Percentiles rank a stretch among this genome's conserved stretches.
These are phyloP conservation scores for Microsporum audouinii DNA, from an alignment of 2,329 filamentous ascomycete genomes.

Conservation along the genomic window DNA sequence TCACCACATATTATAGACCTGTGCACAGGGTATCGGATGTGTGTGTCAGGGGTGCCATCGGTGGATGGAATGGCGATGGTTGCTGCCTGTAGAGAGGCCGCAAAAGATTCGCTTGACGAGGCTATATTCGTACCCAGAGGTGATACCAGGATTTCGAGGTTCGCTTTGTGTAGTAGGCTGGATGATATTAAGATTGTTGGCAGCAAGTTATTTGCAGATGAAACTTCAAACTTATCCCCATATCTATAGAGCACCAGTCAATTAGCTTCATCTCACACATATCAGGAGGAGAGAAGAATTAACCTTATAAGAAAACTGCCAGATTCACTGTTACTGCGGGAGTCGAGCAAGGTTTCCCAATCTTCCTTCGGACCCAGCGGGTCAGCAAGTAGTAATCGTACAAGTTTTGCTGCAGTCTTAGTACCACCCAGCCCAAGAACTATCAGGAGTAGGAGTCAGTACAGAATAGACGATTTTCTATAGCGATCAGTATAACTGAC, in stretches of 20 bases:
- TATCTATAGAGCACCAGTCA: constrained; percentile 34
- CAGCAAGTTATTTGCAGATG: constrained; percentile 40
- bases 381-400: constrained; percentile 59
- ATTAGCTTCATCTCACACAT: neutral
- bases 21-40: constrained; percentile 72
- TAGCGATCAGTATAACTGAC: neutral
- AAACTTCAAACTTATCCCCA: constrained; percentile 40
- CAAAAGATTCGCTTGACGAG: constrained; percentile 37
- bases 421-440: constrained; percentile 43
- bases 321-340: constrained; percentile 35
- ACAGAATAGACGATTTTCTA: too few species aligned
- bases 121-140: constrained; percentile 40
- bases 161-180: constrained; percentile 43
- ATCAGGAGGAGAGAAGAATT: constrained; percentile 9
- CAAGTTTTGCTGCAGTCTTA: constrained; percentile 45
- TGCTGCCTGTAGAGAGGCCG: constrained; percentile 63
- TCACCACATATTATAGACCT: constrained; percentile 63
- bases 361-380: constrained; percentile 50
- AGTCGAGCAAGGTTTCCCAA: constrained; percentile 56
- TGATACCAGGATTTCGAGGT: constrained; percentile 50
- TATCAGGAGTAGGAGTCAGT: constrained; percentile 14
- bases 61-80: constrained; percentile 58
- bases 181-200: constrained; percentile 47
- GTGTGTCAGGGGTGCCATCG: constrained; percentile 51
- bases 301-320: constrained; percentile 55